A percentile compares a stretch with the other conserved stretches of the same genome.
These are phyloP conservation scores for Malus hybrid DNA, from an alignment of 331 rosid species.

Conservation along the genomic window DNA sequence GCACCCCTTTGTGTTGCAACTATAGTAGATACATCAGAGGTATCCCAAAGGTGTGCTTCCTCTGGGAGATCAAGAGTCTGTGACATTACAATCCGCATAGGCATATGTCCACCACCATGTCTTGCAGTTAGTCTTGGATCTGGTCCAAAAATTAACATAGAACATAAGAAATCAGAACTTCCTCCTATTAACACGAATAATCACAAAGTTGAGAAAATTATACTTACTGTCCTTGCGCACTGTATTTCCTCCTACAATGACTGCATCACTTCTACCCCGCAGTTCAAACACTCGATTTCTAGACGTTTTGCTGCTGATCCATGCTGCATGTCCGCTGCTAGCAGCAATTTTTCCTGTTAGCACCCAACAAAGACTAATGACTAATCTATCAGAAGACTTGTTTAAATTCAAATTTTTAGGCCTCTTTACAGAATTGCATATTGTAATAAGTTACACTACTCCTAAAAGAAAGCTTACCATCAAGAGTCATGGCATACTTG, in stretches of 20 bases:
- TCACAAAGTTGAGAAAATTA: slow-evolving; percentile 7
- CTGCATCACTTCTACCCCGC: slow-evolving; percentile 91
- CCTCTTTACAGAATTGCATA: neutral
- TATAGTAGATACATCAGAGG: slow-evolving; percentile 68
- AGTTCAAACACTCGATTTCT: slow-evolving; percentile 68
- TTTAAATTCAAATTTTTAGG: neutral
- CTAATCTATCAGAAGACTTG: neutral
- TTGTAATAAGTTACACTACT: neutral
- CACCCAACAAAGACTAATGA: neutral
- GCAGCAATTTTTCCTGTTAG: slow-evolving; percentile 84
- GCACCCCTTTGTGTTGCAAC: slow-evolving; percentile 98
- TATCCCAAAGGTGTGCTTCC: slow-evolving; percentile 81
- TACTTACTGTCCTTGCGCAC: slow-evolving; percentile 81
- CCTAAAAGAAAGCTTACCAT: slow-evolving; percentile 50
- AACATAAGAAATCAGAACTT: neutral
- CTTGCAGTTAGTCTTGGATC: slow-evolving; percentile 92
- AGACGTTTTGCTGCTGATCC: slow-evolving; percentile 79
- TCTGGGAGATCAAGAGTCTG: slow-evolving; percentile 82
- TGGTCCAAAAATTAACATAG: slow-evolving; percentile 8
- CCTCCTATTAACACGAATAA: slow-evolving; percentile 2
- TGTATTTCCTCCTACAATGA: slow-evolving; percentile 90
- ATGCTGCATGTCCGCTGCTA: slow-evolving; percentile 74
- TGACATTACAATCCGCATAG: slow-evolving; percentile 69
- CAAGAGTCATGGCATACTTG: slow-evolving; percentile 96
- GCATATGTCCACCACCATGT: slow-evolving; percentile 90